These are phyloP conservation scores for Candida dendrica DNA, from an alignment of 805 yeast genomes.

Conservation along the genomic window DNA sequence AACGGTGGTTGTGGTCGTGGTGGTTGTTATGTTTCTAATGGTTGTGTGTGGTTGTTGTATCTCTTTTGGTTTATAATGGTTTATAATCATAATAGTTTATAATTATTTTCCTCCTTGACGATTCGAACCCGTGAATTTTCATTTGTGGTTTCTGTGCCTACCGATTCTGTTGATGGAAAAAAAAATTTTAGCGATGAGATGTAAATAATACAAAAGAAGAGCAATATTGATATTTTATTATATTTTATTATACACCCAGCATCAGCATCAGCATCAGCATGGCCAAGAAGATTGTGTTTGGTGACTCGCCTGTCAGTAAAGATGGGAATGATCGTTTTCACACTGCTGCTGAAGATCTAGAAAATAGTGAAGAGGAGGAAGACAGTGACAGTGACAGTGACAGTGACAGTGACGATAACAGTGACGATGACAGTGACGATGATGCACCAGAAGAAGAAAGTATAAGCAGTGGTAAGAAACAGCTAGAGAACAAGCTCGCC, in stretches of 20 bases:
- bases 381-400: slow-evolving; percentile 23
- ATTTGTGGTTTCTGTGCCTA: not conserved
- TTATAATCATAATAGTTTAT: no score
- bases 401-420: slow-evolving; percentile 20
- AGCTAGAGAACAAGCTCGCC: slow-evolving; percentile 18
- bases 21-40: no score
- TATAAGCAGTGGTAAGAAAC: slow-evolving; percentile 19
- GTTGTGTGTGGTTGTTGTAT: no score
- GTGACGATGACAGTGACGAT: slow-evolving; percentile 27
- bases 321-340: slow-evolving; percentile 3
- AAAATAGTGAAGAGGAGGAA: slow-evolving; percentile 2
- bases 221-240: not conserved
- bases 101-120: no score
- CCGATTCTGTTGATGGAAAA: not conserved
- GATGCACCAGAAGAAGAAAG: slow-evolving; percentile 49
- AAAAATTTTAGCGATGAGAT: not conserved
- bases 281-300: not conserved
- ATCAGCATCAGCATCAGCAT: no score
- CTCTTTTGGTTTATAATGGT: no score
- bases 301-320: not conserved
- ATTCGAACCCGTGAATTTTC: no score
- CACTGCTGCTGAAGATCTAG: slow-evolving; percentile 14
- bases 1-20: no score
- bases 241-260: no score
- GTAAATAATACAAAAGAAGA: no score